A percentile compares a stretch with the other conserved stretches of the same genome.
Conservation (phyloP, 805 yeast genomes). For the Vanderwaltozyma tropicalis region DNA sequence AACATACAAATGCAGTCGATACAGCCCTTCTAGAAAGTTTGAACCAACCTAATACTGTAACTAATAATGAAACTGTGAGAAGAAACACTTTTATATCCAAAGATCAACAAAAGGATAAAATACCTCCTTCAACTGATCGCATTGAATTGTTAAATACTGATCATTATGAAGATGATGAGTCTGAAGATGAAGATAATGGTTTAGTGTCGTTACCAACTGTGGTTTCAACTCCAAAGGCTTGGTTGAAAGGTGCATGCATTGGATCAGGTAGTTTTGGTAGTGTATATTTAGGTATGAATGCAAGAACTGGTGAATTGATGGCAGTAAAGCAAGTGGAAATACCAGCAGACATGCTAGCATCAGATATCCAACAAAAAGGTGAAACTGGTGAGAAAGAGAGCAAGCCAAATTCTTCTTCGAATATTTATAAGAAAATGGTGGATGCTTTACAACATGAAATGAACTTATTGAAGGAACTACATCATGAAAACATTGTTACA, state of each 20-base stretch:
- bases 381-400: conserved; percentile 25
- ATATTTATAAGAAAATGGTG: conserved; percentile 45
- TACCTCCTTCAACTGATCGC: background rate
- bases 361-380: background rate
- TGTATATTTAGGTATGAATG: conserved; percentile 85
- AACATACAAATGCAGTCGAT: conserved; percentile 46
- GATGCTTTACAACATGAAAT: conserved; percentile 80
- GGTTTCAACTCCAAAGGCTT: conserved; percentile 55
- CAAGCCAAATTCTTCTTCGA: conserved; percentile 13
- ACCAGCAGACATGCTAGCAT: conserved; percentile 10
- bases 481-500: conserved; percentile 87
- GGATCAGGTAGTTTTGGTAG: conserved; percentile 95
- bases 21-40: conserved; percentile 31
- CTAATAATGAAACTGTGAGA: conserved; percentile 6
- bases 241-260: conserved; percentile 89
- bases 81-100: background rate
- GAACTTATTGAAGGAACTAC: conserved; percentile 60
- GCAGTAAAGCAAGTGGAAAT: conserved; percentile 91
- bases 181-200: conserved; percentile 31
- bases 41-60: conserved; percentile 5
- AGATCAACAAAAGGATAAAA: background rate
- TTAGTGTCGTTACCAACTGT: conserved; percentile 22
- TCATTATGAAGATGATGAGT: conserved; percentile 7
- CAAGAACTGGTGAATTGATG: conserved; percentile 88
- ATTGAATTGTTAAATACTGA: background rate